phyloP scores from a whole-genome alignment of 2,329 filamentous ascomycete species.

The Venturia asperata region DNA sequence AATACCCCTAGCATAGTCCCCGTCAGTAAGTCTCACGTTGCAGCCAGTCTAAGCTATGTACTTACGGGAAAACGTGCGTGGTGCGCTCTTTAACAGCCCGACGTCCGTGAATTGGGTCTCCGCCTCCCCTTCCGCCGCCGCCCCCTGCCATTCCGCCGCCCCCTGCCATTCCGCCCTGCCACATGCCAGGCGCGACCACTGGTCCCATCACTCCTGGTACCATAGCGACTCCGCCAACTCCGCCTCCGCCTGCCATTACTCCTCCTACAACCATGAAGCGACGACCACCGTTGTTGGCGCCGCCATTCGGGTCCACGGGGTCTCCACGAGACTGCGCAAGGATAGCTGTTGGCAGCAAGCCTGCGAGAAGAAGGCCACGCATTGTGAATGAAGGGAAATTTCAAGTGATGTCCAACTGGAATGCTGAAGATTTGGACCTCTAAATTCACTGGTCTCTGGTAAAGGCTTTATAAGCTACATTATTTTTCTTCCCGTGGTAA shows the following conservation, averaged over 20 bases:
- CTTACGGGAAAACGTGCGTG: constrained; percentile 12
- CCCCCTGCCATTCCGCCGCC: background rate
- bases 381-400: background rate
- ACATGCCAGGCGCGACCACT: too few species aligned
- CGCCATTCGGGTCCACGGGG: too few species aligned
- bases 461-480: too few species aligned
- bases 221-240: too few species aligned
- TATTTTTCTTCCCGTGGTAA: too few species aligned
- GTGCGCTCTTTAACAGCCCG: too few species aligned
- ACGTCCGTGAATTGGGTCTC: background rate
- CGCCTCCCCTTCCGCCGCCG: background rate
- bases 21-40: background rate
- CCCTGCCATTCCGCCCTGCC: background rate
- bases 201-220: too few species aligned
- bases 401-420: background rate
- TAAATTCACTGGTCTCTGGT: too few species aligned
- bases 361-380: background rate
- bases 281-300: too few species aligned
- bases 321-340: constrained; percentile 11
- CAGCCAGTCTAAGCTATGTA: background rate
- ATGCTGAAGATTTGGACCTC: too few species aligned
- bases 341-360: background rate
- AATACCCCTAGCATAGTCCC: background rate
- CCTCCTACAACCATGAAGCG: background rate
- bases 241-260: background rate